Base-by-base conservation (phyloP, 2,329 filamentous ascomycete species). In the Hypoxylon sp. region DNA sequence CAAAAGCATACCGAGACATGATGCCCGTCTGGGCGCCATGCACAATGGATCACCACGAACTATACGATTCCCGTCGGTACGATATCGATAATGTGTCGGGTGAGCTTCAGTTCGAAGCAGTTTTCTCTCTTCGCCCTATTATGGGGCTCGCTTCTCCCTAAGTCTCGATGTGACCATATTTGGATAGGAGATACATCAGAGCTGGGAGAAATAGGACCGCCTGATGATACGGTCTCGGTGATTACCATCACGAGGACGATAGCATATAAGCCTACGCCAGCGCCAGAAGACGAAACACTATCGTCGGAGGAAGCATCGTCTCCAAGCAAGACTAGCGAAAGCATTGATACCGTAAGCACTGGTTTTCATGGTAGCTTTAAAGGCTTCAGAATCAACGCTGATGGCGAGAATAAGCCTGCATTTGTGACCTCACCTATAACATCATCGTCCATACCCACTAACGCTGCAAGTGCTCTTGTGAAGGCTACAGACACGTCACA, bases 241-340 rank as follows among this genome's bases (percentile, higher is more conserved):
- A 50, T 67, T 27, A 67, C 64, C 15, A 38, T 66, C 31, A 67
- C 64, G 5, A 61, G 62, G 3, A 66, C 62, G 9, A 58, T 68
- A 55, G 51, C 51, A 7, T 67, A 67, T 34, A 62, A 59, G n/a
- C 66, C 63, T 29, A 61, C 62, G 5, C 11, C 59, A 32, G 32
- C 52, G 13, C 58, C 63, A 1, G 60, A 55, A 11, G 54, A 57
- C 32, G 45, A 55, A 6, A 53, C 43, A n/a, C 64, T 62, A 23
- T 50, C 54, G 16, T 42, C 64, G 65, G n/a, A n/a, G n/a, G 30
- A 11, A 17, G 7, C 30, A 8, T 32, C 30, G 7, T 9, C 30
- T 17, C 15, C 27, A 27, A 34, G 31, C 5, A 19, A 11, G 8
- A 19, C 30, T 5, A 15, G 15, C 31, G 21, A 32, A 8, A 21